Evolutionary conservation across 2,329 filamentous ascomycete species (phyloP).

Genomic region (Lomentospora prolificans): DNA sequence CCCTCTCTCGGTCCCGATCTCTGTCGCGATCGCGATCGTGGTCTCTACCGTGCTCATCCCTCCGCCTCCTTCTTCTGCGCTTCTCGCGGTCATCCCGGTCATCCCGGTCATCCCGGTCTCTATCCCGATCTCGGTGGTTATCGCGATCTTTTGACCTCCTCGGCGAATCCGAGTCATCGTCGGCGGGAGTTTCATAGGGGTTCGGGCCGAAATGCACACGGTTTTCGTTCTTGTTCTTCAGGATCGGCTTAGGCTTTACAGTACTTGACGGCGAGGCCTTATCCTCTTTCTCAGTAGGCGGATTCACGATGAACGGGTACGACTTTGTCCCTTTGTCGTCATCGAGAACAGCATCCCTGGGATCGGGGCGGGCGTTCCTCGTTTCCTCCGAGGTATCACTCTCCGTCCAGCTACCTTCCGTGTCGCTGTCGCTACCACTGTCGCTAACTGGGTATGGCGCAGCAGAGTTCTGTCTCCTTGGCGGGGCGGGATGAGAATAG

Average conservation of each 20-base stretch:
- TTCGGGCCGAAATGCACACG: conserved; percentile 44
- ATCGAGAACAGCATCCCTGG: conserved; percentile 18
- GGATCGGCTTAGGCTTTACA: conserved; percentile 43
- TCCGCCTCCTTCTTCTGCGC: conserved; percentile 22
- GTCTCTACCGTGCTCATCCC: conserved; percentile 24
- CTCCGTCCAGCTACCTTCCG: conserved; percentile 10
- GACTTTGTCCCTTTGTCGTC: conserved; percentile 22
- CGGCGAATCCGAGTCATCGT: conserved; percentile 19
- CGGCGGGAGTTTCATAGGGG: conserved; percentile 30
- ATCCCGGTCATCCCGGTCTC: conserved; percentile 12
- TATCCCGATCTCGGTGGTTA: conserved; percentile 23
- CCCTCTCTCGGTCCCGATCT: conserved; percentile 32
- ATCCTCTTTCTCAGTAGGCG: conserved; percentile 21
- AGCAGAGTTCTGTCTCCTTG: neutral
- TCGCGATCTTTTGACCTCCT: conserved; percentile 22
- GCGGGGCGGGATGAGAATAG: conserved; percentile 30
- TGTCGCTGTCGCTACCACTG: neutral
- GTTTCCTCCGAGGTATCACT: conserved; percentile 19
- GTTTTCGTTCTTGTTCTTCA: conserved; percentile 51
- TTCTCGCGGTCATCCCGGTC: conserved; percentile 19
- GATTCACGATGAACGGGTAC: conserved; percentile 27
- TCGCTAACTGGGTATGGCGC: conserved; percentile 5
- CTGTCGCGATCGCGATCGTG: conserved; percentile 30
- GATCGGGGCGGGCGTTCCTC: conserved; percentile 19
- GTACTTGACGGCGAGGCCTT: conserved; percentile 24